Evolutionary conservation across 345 rosid species (phyloP).

Genomic region (Euphorbia pulcherrima): DNA sequence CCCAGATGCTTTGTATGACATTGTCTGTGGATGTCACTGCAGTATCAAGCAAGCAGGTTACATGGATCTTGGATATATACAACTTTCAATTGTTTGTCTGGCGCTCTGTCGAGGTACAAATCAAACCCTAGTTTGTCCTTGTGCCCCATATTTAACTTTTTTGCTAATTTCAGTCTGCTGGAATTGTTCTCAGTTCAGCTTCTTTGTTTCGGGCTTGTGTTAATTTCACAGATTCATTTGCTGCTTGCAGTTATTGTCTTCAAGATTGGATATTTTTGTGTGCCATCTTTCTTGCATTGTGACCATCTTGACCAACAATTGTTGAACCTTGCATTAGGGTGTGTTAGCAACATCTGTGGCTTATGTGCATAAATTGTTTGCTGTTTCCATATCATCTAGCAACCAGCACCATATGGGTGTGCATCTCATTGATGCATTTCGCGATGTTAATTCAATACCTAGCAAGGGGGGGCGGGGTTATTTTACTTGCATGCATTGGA

Average conservation of each 20-base stretch:
- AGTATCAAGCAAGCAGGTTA: slow-evolving; percentile 68
- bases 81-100: slow-evolving; percentile 56
- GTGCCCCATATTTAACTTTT: background rate
- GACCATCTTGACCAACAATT: too few species aligned
- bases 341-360: background rate
- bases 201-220: background rate
- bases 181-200: background rate
- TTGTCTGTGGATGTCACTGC: slow-evolving; percentile 65
- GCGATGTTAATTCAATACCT: too few species aligned
- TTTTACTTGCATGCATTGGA: too few species aligned
- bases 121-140: slow-evolving; percentile 36
- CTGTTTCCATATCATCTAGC: too few species aligned
- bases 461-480: too few species aligned
- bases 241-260: background rate
- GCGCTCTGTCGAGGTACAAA: slow-evolving; percentile 61
- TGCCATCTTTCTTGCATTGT: too few species aligned
- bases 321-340: too few species aligned
- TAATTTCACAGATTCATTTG: background rate
- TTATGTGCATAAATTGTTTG: too few species aligned
- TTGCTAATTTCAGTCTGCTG: background rate
- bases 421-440: too few species aligned
- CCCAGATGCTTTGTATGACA: slow-evolving; percentile 42
- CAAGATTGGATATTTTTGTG: background rate
- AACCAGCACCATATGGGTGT: too few species aligned
- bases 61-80: slow-evolving; percentile 48